These are phyloP conservation scores for Colletotrichum spinosum DNA, from an alignment of 2,329 filamentous ascomycete genomes.

Conservation along the genomic window DNA sequence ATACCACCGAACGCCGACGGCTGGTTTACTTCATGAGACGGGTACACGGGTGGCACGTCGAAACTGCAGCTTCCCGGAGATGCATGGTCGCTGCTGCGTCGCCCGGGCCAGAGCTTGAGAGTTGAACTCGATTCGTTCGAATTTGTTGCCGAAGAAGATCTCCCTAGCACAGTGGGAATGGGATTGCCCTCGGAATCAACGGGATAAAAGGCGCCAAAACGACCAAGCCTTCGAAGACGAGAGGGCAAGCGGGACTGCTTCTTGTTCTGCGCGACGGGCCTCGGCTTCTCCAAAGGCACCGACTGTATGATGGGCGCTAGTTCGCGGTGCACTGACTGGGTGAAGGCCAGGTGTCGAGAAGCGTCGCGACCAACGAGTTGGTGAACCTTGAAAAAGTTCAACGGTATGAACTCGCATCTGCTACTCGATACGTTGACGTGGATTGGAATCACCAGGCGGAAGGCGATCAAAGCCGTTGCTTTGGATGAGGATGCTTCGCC, in stretches of 20 bases:
- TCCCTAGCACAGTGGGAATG: slow-evolving; percentile 42
- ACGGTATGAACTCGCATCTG: slow-evolving; percentile 68
- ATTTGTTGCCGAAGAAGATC: slow-evolving; percentile 40
- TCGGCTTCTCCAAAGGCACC: slow-evolving; percentile 39
- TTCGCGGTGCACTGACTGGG: slow-evolving; percentile 70
- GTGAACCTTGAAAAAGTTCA: slow-evolving; percentile 74
- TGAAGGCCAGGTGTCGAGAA: slow-evolving; percentile 69
- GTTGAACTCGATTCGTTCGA: slow-evolving; percentile 47
- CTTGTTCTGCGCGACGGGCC: slow-evolving; percentile 34
- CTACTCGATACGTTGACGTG: slow-evolving; percentile 64
- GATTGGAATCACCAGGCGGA: slow-evolving; percentile 72
- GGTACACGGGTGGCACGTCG: slow-evolving; percentile 35
- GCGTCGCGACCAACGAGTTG: slow-evolving; percentile 70
- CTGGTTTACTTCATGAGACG: slow-evolving; percentile 34
- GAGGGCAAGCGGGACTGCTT: slow-evolving; percentile 16
- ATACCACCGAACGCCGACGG: slow-evolving; percentile 62
- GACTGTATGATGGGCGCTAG: slow-evolving; percentile 62
- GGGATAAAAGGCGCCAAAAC: slow-evolving; percentile 35
- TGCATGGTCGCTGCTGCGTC: slow-evolving; percentile 36
- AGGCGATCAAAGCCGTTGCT: slow-evolving; percentile 59
- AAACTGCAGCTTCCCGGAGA: slow-evolving; percentile 31
- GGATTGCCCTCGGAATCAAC: slow-evolving; percentile 46
- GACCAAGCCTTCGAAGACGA: slow-evolving; percentile 26
- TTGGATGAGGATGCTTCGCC: slow-evolving; percentile 34
- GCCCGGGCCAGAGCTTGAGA: slow-evolving; percentile 47